Evolutionary conservation across 2,329 filamentous ascomycete species (phyloP).

Genomic region (Talaromyces sp.): DNA sequence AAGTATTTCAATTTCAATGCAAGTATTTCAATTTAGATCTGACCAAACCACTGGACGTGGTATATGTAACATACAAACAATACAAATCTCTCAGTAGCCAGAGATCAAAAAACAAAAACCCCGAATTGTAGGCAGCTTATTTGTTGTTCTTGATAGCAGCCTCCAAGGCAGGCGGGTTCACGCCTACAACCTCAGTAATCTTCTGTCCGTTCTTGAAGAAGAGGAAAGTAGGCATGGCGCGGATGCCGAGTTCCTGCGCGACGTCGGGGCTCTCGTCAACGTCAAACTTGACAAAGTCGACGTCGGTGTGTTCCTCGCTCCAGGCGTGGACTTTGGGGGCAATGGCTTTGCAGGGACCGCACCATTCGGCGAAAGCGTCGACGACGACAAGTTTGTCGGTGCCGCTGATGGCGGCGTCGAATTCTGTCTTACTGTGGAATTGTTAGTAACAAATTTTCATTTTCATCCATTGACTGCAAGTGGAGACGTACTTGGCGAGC

Average conservation of each 20-base stretch:
- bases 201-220: constrained; percentile 78
- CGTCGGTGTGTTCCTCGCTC: constrained; percentile 54
- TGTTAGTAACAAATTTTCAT: constrained; percentile 3
- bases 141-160: constrained; percentile 29
- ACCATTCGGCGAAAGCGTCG: constrained; percentile 88
- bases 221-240: constrained; percentile 90
- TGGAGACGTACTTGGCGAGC: constrained; percentile 35
- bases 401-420: constrained; percentile 45
- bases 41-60: not conserved
- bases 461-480: constrained; percentile 20
- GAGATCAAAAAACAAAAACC: not conserved
- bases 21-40: not conserved
- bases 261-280: constrained; percentile 78
- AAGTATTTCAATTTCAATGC: not conserved
- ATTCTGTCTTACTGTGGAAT: constrained; percentile 55
- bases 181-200: constrained; percentile 71
- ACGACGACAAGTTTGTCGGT: constrained; percentile 63
- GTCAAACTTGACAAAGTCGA: constrained; percentile 84
- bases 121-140: not conserved
- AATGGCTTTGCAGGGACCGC: constrained; percentile 91
- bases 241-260: constrained; percentile 71
- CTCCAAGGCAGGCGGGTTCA: constrained; percentile 68
- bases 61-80: not conserved
- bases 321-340: constrained; percentile 69
- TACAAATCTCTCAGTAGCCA: not conserved